Conservation (phyloP, 805 yeast species). For the Torulaspora gathmanii region DNA sequence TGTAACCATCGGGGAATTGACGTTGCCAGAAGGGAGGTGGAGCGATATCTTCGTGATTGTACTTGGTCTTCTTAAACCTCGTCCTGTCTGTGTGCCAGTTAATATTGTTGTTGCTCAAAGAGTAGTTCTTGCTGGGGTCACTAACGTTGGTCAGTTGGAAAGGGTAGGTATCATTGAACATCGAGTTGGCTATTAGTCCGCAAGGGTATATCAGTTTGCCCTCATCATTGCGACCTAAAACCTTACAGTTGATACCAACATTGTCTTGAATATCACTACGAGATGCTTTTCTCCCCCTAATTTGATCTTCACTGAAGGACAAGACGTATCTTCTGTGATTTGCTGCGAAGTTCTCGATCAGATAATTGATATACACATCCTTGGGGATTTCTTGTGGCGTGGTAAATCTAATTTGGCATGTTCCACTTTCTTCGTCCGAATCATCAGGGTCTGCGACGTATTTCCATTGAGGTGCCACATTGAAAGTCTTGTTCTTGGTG, state of each 20-base stretch:
- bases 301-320: slow-evolving; percentile 79
- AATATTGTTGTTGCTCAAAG: slow-evolving; percentile 52
- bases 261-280: slow-evolving; percentile 46
- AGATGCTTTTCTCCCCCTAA: slow-evolving; percentile 68
- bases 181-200: slow-evolving; percentile 89
- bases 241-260: slow-evolving; percentile 56
- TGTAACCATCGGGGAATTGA: slow-evolving; percentile 81
- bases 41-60: slow-evolving; percentile 63
- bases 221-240: slow-evolving; percentile 48
- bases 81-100: slow-evolving; percentile 80
- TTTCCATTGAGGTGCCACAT: slow-evolving; percentile 62
- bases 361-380: slow-evolving; percentile 74
- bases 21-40: slow-evolving; percentile 94
- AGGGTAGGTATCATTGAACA: slow-evolving; percentile 82
- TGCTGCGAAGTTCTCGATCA: slow-evolving; percentile 83
- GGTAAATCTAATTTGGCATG: slow-evolving; percentile 70
- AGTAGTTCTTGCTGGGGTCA: slow-evolving; percentile 36
- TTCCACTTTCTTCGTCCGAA: slow-evolving; percentile 50
- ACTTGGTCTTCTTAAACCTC: slow-evolving; percentile 67
- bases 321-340: slow-evolving; percentile 92
- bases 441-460: slow-evolving; percentile 41
- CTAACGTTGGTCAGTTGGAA: slow-evolving; percentile 30
- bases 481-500: slow-evolving; percentile 38
- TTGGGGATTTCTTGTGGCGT: slow-evolving; percentile 67
- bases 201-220: slow-evolving; percentile 82